These are phyloP conservation scores for Penicillium sp. DNA, from an alignment of 2,329 filamentous ascomycete genomes.

Conservation along the genomic window DNA sequence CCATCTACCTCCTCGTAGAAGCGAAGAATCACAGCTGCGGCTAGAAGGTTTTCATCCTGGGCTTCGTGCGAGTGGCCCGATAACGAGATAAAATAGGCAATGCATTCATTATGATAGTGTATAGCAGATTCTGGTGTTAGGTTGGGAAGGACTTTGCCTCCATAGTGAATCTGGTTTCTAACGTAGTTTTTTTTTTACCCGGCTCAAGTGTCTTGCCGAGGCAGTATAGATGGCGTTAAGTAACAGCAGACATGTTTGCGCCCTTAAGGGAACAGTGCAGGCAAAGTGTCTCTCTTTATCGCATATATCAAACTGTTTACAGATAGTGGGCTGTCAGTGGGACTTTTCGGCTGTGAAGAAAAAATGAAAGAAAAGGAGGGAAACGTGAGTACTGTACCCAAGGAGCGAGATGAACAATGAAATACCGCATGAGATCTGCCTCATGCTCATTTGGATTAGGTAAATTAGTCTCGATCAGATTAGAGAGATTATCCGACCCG, in stretches of 20 bases:
- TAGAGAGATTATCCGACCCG: neutral
- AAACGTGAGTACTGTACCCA: slow-evolving; percentile 13
- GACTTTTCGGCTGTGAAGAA: too few relatives aligned
- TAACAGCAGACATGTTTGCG: slow-evolving; percentile 42
- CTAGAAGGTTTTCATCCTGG: slow-evolving; percentile 44
- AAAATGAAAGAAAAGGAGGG: too few relatives aligned
- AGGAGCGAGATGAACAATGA: slow-evolving; percentile 25
- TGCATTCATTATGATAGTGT: slow-evolving; percentile 45
- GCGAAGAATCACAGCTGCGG: slow-evolving; percentile 44
- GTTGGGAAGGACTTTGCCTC: slow-evolving; percentile 29
- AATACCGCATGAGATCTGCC: slow-evolving; percentile 21
- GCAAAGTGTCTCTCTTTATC: slow-evolving; percentile 45
- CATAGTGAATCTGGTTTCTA: slow-evolving; percentile 21
- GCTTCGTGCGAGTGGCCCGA: slow-evolving; percentile 36
- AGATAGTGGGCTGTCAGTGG: too few relatives aligned
- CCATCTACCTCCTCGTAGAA: slow-evolving; percentile 48
- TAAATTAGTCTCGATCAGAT: neutral
- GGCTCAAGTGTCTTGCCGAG: slow-evolving; percentile 41
- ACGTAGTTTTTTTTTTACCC: slow-evolving; percentile 28
- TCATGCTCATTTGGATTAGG: slow-evolving; percentile 18
- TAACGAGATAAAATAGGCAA: slow-evolving; percentile 43
- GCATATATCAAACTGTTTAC: slow-evolving; percentile 43
- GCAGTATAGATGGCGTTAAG: slow-evolving; percentile 42
- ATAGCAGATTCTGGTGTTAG: slow-evolving; percentile 40
- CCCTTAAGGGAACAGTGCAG: slow-evolving; percentile 44